Base-by-base conservation (phyloP, 441 rosid genomes). In the Heliophila coronopifolia region DNA sequence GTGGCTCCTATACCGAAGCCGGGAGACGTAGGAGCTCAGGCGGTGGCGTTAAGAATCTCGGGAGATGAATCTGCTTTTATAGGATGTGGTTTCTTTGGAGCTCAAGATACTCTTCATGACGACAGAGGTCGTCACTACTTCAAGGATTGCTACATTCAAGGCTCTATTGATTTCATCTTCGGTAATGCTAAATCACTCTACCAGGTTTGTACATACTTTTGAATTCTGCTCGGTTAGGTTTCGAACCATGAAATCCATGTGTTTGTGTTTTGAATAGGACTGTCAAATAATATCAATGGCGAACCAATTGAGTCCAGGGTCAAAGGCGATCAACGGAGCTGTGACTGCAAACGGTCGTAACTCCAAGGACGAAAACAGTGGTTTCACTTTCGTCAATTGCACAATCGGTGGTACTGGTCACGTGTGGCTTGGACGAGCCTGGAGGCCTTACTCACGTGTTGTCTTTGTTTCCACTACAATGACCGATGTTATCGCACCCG, bases 41-140 rank as follows among this genome's bases (percentile, higher is more conserved):
- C 80, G 17, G 81, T 90, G 45, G 92, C 94, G 15, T 58, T 80
- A 15, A 78, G 83, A 69, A 64, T 83, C 13, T 77, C 70, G 20
- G 94, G 89, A 9, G 94, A 86, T 50, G 75, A 75, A 53, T 77
- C 82, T 16, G 89, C 94, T 0, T 83, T 90, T 56, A 80, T 75
- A 23, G 72, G 83, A 0, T 90, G 95, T 59, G 95, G 97, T 34
- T 77, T 90, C 58, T 83, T 63, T 39, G 89, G 95, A 44, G 80
- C 86, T 8, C 97, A 89, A 73, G 94, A 90, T 63, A 90, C 97
- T 0, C 89, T 86, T 51, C 70, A 67, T 63, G 97, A 90, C 39
- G 78, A 81, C 50, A 55, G 22, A 4, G 97, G 95, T 8, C 75
- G 74, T 30, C 97, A 90, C 61, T 90, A 72, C 52, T 90, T 67